A percentile compares a stretch with the other conserved stretches of the same genome.
These are phyloP conservation scores for Candida ascalaphidarum DNA, from an alignment of 805 yeast species.

Conservation along the genomic window DNA sequence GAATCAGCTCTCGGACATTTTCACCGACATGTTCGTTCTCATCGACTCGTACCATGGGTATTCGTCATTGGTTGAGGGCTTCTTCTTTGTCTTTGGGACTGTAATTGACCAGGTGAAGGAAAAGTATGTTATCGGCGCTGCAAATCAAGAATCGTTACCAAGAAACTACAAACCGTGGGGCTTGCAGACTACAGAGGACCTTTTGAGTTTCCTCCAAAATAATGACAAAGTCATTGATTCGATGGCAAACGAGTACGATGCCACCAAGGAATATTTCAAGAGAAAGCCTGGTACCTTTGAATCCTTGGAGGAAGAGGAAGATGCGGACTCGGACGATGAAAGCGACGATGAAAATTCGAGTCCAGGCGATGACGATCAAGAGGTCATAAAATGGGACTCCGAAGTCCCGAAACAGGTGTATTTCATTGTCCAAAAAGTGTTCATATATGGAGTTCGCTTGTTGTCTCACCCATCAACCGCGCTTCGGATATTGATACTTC, in stretches of 20 bases:
- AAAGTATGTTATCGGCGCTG: constrained; percentile 11
- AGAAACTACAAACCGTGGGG: constrained; percentile 58
- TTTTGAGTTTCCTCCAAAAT: constrained; percentile 28
- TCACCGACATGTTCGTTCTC: constrained; percentile 65
- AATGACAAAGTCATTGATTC: constrained; percentile 16
- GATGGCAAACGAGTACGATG: constrained; percentile 19
- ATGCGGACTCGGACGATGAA: constrained; percentile 18
- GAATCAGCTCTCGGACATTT: constrained; percentile 60
- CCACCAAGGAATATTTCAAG: constrained; percentile 28
- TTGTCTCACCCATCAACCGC: constrained; percentile 58
- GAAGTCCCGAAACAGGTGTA: constrained; percentile 59
- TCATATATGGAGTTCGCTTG: constrained; percentile 60
- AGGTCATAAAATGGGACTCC: constrained; percentile 46
- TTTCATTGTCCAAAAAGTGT: constrained; percentile 48
- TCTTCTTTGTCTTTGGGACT: constrained; percentile 62
- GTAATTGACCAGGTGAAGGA: constrained; percentile 41
- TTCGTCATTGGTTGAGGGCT: constrained; percentile 58
- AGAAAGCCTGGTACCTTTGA: constrained; percentile 31
- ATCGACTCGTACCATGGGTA: constrained; percentile 86
- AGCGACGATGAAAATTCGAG: constrained; percentile 11
- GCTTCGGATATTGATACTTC: constrained; percentile 49
- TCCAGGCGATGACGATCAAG: constrained; percentile 5
- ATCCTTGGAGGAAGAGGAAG: constrained; percentile 16
- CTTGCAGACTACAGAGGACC: too few species aligned
- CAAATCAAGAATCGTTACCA: too few species aligned